These are phyloP conservation scores for Artemisia argyi DNA, from an alignment of 129 eudicot species.

Conservation along the genomic window DNA sequence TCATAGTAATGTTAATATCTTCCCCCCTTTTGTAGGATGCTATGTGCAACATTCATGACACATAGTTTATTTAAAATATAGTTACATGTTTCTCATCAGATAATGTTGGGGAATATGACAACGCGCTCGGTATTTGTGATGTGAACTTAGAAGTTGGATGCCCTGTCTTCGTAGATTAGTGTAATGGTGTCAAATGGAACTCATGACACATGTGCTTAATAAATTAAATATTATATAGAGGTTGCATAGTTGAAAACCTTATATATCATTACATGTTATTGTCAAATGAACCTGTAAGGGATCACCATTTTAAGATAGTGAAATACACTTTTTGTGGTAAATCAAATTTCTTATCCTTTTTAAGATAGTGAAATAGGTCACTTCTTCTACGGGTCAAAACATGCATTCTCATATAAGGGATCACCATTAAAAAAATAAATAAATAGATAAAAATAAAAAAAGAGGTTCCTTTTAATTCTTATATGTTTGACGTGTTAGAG, in stretches of 20 bases:
- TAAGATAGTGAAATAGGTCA: too few relatives aligned
- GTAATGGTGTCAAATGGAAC: constrained; percentile 5
- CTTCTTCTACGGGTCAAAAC: too few relatives aligned
- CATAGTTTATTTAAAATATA: background rate
- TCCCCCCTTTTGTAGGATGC: constrained; percentile 6
- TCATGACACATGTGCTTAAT: background rate
- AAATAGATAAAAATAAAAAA: too few relatives aligned
- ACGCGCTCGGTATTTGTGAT: background rate
- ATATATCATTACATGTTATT: background rate
- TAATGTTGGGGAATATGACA: background rate
- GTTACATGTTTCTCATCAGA: constrained; percentile 12
- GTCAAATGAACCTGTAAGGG: background rate
- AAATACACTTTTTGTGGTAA: too few relatives aligned
- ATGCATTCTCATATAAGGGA: too few relatives aligned
- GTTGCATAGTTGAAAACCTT: background rate
- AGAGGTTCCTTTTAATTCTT: too few relatives aligned
- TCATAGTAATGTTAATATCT: background rate
- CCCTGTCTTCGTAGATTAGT: background rate
- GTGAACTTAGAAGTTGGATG: constrained; percentile 9
- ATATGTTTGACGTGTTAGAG: too few relatives aligned
- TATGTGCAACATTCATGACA: constrained; percentile 2
- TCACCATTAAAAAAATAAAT: too few relatives aligned
- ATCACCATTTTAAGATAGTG: too few relatives aligned
- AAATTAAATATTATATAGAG: background rate
- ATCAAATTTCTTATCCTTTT: too few relatives aligned